A percentile compares a stretch with the other conserved stretches of the same genome.
phyloP scores from a whole-genome alignment of 2,329 filamentous ascomycete species.

The Rutstroemia sp. region DNA sequence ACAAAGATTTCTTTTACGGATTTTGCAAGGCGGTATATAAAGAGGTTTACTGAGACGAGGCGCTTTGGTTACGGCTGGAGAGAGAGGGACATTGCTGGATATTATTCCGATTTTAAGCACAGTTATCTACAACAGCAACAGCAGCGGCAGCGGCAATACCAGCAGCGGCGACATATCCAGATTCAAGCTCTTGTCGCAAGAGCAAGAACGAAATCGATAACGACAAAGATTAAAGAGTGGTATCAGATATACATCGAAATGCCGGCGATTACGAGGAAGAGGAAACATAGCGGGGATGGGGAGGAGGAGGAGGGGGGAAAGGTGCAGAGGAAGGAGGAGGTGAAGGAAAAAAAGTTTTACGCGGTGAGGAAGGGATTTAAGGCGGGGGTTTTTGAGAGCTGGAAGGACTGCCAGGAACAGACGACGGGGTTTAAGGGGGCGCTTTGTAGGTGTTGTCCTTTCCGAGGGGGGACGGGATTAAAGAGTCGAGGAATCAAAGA shows the following conservation, averaged over 20 bases:
- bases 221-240: too few species aligned
- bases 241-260: background rate
- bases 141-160: too few species aligned
- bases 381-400: slow-evolving; percentile 55
- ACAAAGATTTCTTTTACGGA: too few species aligned
- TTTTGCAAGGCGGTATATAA: too few species aligned
- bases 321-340: background rate
- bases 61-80: too few species aligned
- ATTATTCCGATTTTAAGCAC: too few species aligned
- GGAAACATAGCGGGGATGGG: slow-evolving; percentile 18
- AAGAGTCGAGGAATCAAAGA: too few species aligned
- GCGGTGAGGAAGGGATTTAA: slow-evolving; percentile 49
- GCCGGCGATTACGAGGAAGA: slow-evolving; percentile 21
- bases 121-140: too few species aligned
- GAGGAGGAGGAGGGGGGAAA: background rate
- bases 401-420: slow-evolving; percentile 53
- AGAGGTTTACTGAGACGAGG: too few species aligned
- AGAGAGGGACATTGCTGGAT: too few species aligned
- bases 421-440: slow-evolving; percentile 57
- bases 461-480: too few species aligned
- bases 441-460: slow-evolving; percentile 47
- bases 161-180: background rate
- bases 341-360: slow-evolving; percentile 38
- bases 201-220: background rate
- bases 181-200: background rate